phyloP scores from a whole-genome alignment of 805 yeast genomes.

The Saturnispora besseyi region DNA sequence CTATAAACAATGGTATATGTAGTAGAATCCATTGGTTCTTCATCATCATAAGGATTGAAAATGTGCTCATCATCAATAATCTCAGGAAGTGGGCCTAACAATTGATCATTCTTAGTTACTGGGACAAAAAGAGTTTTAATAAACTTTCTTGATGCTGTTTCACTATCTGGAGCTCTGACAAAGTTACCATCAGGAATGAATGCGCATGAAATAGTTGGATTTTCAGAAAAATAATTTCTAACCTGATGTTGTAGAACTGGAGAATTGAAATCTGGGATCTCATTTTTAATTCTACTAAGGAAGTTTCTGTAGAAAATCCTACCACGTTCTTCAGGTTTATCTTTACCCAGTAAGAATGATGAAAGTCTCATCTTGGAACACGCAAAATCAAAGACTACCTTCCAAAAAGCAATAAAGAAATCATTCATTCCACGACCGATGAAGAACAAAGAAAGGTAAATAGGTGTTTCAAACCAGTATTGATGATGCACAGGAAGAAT shows the following conservation, averaged over 20 bases:
- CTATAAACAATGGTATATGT: slow-evolving; percentile 71
- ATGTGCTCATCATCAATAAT: slow-evolving; percentile 23
- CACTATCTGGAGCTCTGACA: slow-evolving; percentile 82
- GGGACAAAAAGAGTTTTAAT: slow-evolving; percentile 65
- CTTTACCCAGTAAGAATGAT: slow-evolving; percentile 65
- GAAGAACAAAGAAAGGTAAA: slow-evolving; percentile 8
- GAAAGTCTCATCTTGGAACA: slow-evolving; percentile 60
- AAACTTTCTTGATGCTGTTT: slow-evolving; percentile 58
- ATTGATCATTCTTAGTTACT: slow-evolving; percentile 70
- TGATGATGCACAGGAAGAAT: slow-evolving; percentile 21
- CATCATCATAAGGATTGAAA: slow-evolving; percentile 28
- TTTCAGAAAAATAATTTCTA: slow-evolving; percentile 31
- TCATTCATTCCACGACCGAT: slow-evolving; percentile 3
- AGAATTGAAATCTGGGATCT: slow-evolving; percentile 36
- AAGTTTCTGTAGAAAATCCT: slow-evolving; percentile 45
- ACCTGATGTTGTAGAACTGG: slow-evolving; percentile 50
- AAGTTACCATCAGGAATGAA: slow-evolving; percentile 76
- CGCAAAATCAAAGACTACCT: slow-evolving; percentile 42
- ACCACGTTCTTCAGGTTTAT: slow-evolving; percentile 64
- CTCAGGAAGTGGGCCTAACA: slow-evolving; percentile 36
- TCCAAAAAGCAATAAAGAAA: slow-evolving; percentile 37
- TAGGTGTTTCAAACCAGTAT: slow-evolving; percentile 4
- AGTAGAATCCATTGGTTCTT: slow-evolving; percentile 26
- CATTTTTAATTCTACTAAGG: slow-evolving; percentile 30
- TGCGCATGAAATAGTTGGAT: slow-evolving; percentile 39